phyloP scores from a whole-genome alignment of 805 yeast genomes.

The Candida ficus region DNA sequence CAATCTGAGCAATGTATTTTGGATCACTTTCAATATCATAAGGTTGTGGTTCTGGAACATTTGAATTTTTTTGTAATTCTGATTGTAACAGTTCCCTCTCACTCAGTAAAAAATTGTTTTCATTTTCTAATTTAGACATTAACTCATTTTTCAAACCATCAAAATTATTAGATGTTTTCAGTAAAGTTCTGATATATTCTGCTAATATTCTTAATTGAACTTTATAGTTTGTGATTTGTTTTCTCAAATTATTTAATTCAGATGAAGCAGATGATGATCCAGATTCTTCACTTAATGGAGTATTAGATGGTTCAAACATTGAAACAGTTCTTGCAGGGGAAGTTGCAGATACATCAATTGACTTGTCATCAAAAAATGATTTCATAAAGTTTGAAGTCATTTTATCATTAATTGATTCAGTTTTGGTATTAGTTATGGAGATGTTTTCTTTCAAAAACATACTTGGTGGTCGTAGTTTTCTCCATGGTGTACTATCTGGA shows the following conservation, averaged over 20 bases:
- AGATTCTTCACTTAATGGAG: conserved; percentile 8
- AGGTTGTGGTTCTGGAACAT: background rate
- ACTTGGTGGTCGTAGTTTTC: conserved; percentile 23
- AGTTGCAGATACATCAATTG: background rate
- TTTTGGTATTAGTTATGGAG: background rate
- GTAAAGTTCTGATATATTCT: conserved; percentile 24
- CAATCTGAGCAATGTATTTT: conserved; percentile 16
- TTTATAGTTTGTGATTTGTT: conserved; percentile 38
- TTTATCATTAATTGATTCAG: background rate
- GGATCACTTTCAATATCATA: conserved; percentile 2
- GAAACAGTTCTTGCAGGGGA: conserved; percentile 18
- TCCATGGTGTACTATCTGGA: conserved; percentile 34
- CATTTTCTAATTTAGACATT: conserved; percentile 18
- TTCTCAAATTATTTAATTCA: conserved; percentile 34
- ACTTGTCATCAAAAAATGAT: conserved; percentile 17
- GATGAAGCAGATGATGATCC: conserved; percentile 12
- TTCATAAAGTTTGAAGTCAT: conserved; percentile 19
- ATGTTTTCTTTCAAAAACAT: conserved; percentile 10
- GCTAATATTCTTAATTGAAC: conserved; percentile 29
- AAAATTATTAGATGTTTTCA: conserved; percentile 16
- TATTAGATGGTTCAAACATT: conserved; percentile 13
- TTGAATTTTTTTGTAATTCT: conserved; percentile 12
- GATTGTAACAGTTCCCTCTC: conserved; percentile 17
- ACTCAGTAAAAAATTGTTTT: conserved; percentile 15
- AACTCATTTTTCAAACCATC: conserved; percentile 21